These are phyloP conservation scores for Penicillium fimorum DNA, from an alignment of 495 filamentous ascomycete species.

Conservation along the genomic window DNA sequence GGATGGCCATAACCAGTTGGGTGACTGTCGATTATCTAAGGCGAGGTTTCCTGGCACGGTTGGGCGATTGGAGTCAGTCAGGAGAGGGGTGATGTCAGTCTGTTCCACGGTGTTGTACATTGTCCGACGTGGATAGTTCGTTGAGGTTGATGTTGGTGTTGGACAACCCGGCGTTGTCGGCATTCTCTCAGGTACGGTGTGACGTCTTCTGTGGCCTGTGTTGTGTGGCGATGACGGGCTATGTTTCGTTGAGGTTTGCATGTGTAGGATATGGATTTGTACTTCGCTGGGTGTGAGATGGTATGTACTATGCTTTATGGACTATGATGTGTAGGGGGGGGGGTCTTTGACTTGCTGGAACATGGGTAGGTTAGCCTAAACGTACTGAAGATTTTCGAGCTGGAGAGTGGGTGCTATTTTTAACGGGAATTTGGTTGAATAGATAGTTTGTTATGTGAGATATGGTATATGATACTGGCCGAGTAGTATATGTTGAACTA, in stretches of 20 bases:
- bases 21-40: not conserved
- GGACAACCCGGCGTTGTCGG: not conserved
- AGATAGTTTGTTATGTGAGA: not conserved
- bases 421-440: not conserved
- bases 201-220: not conserved
- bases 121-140: not conserved
- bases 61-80: not conserved
- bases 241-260: not conserved
- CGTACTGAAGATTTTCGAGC: no score
- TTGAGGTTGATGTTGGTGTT: not conserved
- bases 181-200: constrained; percentile 5
- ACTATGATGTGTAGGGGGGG: not conserved
- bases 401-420: not conserved
- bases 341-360: not conserved
- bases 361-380: not conserved
- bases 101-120: not conserved
- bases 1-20: not conserved
- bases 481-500: not conserved
- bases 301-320: not conserved
- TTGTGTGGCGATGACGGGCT: not conserved
- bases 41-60: not conserved
- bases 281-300: not conserved
- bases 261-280: not conserved
- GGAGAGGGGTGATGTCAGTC: not conserved
- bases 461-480: not conserved